These are phyloP conservation scores for Xeromyces bisporus DNA, from an alignment of 495 filamentous ascomycete genomes.

Conservation along the genomic window DNA sequence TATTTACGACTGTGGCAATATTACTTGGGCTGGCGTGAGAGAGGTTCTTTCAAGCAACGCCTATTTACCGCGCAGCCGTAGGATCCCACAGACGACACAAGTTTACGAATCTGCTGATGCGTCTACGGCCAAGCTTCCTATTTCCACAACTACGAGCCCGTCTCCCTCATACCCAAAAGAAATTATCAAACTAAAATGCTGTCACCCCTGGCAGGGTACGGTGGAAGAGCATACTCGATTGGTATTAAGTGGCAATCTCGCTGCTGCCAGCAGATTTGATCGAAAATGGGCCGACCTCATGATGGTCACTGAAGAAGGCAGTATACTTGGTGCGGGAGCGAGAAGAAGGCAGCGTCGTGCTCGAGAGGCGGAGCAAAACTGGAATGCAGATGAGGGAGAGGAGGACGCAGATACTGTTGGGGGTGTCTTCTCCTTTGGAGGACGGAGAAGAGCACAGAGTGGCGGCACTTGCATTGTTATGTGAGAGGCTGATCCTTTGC, in stretches of 20 bases:
- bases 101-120: slow-evolving; percentile 9
- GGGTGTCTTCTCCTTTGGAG: slow-evolving; percentile 9
- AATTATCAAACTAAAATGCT: slow-evolving; percentile 77
- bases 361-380: slow-evolving; percentile 56
- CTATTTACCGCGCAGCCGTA: slow-evolving; percentile 33
- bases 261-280: slow-evolving; percentile 56
- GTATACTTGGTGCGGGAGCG: slow-evolving; percentile 43
- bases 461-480: slow-evolving; percentile 36
- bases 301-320: slow-evolving; percentile 77
- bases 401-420: slow-evolving; percentile 20
- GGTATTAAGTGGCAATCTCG: slow-evolving; percentile 56
- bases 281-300: slow-evolving; percentile 89
- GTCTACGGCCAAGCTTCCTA: slow-evolving; percentile 17
- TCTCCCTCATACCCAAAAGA: slow-evolving; percentile 42
- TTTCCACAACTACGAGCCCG: background rate
- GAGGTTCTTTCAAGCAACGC: slow-evolving; percentile 76
- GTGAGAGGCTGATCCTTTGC: too few species aligned
- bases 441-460: slow-evolving; percentile 37
- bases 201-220: slow-evolving; percentile 87
- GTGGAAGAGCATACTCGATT: slow-evolving; percentile 83
- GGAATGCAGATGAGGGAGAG: slow-evolving; percentile 60
- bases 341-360: slow-evolving; percentile 57
- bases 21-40: slow-evolving; percentile 85
- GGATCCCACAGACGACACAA: slow-evolving; percentile 5
- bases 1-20: slow-evolving; percentile 73